Base-by-base conservation (phyloP, 2,329 filamentous ascomycete genomes). In the Fusarium euwallaceae region DNA sequence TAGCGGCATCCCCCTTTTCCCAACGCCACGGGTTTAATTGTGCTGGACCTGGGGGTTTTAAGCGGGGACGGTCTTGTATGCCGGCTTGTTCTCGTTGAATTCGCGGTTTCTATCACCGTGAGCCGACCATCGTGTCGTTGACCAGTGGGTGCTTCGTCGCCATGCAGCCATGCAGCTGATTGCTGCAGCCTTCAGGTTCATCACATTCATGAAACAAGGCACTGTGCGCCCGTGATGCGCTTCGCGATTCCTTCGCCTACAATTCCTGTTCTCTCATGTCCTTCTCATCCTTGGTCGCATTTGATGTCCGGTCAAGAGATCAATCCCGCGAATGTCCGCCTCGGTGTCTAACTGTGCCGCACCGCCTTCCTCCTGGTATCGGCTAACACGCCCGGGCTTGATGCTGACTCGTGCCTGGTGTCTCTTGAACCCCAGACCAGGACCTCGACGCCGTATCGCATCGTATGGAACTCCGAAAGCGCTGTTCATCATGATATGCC, bases 1-100 rank as follows among this genome's bases (percentile, higher is more conserved):
- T 77, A 76, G 74, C 70, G 67, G 55, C 66, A 22, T 64, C 45
- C 76, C 76, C 76, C 76, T 70, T 78, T 78, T 77, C 60, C 74
- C 66, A 53, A 65, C 66, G 71, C 72, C 62, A 67, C 63, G 69
- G 62, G 53, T 68, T 72, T 70, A 48, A 73, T 76, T 70, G 69
- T 76, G 55, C 67, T 73, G 61, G 17, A 58, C 22, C 69, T 66
- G 60, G 73, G 70, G 66, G 41, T 41, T 39, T 69, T 71, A 65
- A 70, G 72, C 45, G 74, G 74, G 66, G 70, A 69, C 63, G 41
- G 55, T 58, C 39, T 67, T 62, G 53, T 34, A 62, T 60, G 39
- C 68, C 65, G 69, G 43, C 45, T 58, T 67, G 61, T 69, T 63
- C 70, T 64, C 37, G 53, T 45, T 34, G 16, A 61, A 55, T 17